These are phyloP conservation scores for Dendryphion nanum DNA, from an alignment of 2,329 filamentous ascomycete species.

Conservation along the genomic window DNA sequence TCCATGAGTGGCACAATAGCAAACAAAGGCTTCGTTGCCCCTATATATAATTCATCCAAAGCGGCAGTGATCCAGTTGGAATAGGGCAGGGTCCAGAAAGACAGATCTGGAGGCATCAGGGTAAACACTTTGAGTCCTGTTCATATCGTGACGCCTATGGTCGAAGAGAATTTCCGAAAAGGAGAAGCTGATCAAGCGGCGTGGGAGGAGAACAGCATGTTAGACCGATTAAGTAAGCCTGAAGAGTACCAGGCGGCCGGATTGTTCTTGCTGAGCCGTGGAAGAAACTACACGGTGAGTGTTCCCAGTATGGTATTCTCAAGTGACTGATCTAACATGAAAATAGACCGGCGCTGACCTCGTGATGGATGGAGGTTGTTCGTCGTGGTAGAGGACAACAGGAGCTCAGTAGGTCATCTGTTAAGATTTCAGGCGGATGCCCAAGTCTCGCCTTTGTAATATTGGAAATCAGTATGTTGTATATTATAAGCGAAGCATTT, in stretches of 20 bases:
- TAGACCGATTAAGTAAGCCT: constrained; percentile 46
- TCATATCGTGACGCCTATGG: constrained; percentile 80
- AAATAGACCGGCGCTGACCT: constrained; percentile 30
- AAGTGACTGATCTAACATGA: constrained; percentile 5
- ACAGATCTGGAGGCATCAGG: constrained; percentile 65
- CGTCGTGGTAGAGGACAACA: constrained; percentile 31
- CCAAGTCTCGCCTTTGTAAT: too few relatives aligned
- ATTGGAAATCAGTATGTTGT: too few relatives aligned
- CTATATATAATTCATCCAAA: constrained; percentile 74
- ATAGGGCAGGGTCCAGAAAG: constrained; percentile 49
- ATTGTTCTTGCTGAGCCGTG: constrained; percentile 34
- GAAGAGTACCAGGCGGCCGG: constrained; percentile 37
- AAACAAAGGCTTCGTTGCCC: constrained; percentile 60
- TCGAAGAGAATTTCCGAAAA: constrained; percentile 70
- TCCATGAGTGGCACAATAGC: constrained; percentile 62
- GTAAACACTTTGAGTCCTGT: constrained; percentile 79
- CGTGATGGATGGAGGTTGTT: constrained; percentile 34
- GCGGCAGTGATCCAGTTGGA: constrained; percentile 71
- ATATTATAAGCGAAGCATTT: too few relatives aligned
- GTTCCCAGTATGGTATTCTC: neutral
- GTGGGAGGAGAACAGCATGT: constrained; percentile 83
- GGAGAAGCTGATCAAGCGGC: constrained; percentile 61
- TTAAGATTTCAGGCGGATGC: too few relatives aligned
- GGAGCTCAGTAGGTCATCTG: too few relatives aligned
- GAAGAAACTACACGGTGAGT: constrained; percentile 37